Percentiles rank a stretch among this genome's conserved stretches.
These are phyloP conservation scores for Nemania abortiva DNA, from an alignment of 2,329 filamentous ascomycete genomes.

Conservation along the genomic window DNA sequence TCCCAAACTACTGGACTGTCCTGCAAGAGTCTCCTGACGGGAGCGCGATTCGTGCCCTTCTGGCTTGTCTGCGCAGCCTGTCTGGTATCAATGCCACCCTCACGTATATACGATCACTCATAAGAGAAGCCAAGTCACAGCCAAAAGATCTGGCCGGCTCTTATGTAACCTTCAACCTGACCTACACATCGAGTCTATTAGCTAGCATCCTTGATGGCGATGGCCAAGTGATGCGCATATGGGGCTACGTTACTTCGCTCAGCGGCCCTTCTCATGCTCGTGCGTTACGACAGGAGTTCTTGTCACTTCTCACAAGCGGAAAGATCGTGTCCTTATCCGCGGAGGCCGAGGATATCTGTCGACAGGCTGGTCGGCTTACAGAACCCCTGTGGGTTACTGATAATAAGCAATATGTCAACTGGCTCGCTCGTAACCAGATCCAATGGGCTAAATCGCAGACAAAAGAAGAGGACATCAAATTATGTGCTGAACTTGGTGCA, in stretches of 20 bases:
- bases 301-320: slow-evolving; percentile 62
- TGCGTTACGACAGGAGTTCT: slow-evolving; percentile 58
- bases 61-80: slow-evolving; percentile 77
- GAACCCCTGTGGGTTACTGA: slow-evolving; percentile 70
- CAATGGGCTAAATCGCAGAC: slow-evolving; percentile 55
- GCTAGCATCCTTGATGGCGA: slow-evolving; percentile 57
- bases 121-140: slow-evolving; percentile 62
- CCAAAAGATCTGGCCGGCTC: slow-evolving; percentile 55
- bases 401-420: slow-evolving; percentile 73
- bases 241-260: slow-evolving; percentile 40
- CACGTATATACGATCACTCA: slow-evolving; percentile 73
- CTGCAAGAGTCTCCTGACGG: slow-evolving; percentile 62
- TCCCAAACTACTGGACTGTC: slow-evolving; percentile 84
- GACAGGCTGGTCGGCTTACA: slow-evolving; percentile 50
- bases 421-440: slow-evolving; percentile 76
- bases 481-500: slow-evolving; percentile 63
- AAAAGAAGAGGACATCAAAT: slow-evolving; percentile 55
- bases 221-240: slow-evolving; percentile 44
- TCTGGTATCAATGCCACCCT: slow-evolving; percentile 82
- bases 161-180: slow-evolving; percentile 59
- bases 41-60: slow-evolving; percentile 63
- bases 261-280: slow-evolving; percentile 46
- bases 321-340: slow-evolving; percentile 64
- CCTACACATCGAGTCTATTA: slow-evolving; percentile 60
- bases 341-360: slow-evolving; percentile 66